phyloP scores from a whole-genome alignment of 129 eudicot genomes.

The Escallonia rubra region DNA sequence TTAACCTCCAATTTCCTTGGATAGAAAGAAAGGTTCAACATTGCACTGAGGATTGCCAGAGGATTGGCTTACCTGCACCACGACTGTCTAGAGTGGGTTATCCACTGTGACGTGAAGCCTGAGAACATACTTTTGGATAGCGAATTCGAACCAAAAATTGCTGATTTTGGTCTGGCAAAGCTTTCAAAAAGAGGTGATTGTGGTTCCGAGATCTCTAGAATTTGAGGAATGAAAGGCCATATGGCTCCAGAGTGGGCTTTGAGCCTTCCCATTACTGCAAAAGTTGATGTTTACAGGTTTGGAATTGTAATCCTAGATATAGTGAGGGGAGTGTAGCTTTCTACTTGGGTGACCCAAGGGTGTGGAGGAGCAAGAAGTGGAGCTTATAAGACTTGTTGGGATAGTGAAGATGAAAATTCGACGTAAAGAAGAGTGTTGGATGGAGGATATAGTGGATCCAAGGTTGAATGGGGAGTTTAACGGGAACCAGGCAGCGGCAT shows the following conservation, averaged over 20 bases:
- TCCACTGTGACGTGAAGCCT: neutral
- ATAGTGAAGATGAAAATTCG: no score
- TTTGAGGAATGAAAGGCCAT: slow-evolving; percentile 29
- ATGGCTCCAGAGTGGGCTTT: slow-evolving; percentile 25
- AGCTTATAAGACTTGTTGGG: no score
- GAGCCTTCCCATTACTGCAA: slow-evolving; percentile 10
- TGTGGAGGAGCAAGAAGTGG: no score
- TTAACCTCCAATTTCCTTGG: neutral
- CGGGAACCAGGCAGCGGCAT: no score
- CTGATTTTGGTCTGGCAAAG: neutral
- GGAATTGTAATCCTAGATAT: slow-evolving; percentile 26
- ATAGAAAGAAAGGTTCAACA: neutral
- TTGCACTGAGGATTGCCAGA: neutral
- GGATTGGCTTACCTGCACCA: neutral
- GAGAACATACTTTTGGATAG: neutral
- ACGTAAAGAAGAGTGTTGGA: no score
- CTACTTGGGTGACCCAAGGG: no score
- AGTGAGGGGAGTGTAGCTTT: slow-evolving; percentile 1
- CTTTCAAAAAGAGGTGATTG: neutral
- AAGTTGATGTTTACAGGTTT: slow-evolving; percentile 24
- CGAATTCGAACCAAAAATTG: neutral
- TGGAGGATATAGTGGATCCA: no score
- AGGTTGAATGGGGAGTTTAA: no score
- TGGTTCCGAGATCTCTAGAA: neutral
- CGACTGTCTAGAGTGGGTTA: neutral